phyloP scores from a whole-genome alignment of 2,329 filamentous ascomycete genomes.

The Hymenoscyphus salicellus region DNA sequence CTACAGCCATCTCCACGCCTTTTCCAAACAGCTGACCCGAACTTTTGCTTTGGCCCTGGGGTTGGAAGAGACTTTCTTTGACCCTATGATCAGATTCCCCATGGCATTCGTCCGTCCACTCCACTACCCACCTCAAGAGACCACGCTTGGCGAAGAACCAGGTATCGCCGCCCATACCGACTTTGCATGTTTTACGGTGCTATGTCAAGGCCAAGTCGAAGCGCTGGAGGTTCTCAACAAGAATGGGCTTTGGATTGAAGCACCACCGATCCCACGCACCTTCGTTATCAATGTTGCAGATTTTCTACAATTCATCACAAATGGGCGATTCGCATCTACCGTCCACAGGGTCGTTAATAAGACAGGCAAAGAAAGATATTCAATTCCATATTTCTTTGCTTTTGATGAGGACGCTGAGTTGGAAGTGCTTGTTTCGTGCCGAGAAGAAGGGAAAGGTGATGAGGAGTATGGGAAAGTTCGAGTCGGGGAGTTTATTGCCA shows the following conservation, averaged over 20 bases:
- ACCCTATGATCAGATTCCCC: conserved; percentile 47
- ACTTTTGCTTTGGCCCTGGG: conserved; percentile 52
- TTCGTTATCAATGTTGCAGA: conserved; percentile 48
- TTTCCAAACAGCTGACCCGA: conserved; percentile 48
- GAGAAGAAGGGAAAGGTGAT: too few relatives aligned
- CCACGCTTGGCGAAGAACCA: conserved; percentile 27
- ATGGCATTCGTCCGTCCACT: conserved; percentile 36
- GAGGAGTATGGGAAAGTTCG: too few relatives aligned
- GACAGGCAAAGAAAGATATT: conserved; percentile 33
- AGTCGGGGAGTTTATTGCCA: too few relatives aligned
- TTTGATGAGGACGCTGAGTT: conserved; percentile 36
- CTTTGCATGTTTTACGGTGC: conserved; percentile 35
- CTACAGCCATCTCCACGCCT: conserved; percentile 43
- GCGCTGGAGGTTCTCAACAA: conserved; percentile 46
- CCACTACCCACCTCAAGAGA: conserved; percentile 41
- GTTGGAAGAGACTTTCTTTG: conserved; percentile 50
- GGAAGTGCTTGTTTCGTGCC: background rate
- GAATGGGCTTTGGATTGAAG: conserved; percentile 42
- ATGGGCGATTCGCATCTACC: conserved; percentile 44
- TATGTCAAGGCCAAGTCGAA: conserved; percentile 31
- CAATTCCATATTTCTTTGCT: conserved; percentile 47
- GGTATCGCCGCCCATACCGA: conserved; percentile 40
- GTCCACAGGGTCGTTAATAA: conserved; percentile 41
- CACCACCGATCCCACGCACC: conserved; percentile 41
- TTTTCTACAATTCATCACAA: conserved; percentile 42